phyloP scores from a whole-genome alignment of 2,329 filamentous ascomycete species.

The Rhynchosporium secalis region DNA sequence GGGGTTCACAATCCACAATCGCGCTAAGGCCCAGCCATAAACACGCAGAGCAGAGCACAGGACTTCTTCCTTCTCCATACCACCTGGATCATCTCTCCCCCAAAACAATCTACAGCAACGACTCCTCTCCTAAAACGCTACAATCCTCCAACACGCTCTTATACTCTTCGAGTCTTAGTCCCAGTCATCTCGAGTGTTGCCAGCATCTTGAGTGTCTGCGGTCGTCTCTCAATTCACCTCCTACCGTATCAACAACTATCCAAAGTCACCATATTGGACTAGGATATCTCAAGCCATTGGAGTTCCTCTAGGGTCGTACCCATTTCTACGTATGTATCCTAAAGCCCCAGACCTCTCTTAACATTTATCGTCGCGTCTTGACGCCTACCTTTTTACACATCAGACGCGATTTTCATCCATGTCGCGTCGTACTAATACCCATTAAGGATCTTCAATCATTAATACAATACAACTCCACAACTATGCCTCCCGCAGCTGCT shows the following conservation, averaged over 20 bases:
- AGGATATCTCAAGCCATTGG: conserved; percentile 21
- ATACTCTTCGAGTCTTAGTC: conserved; percentile 17
- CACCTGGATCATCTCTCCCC: conserved; percentile 12
- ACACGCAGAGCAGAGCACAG: conserved; percentile 4
- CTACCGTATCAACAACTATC: conserved; percentile 31
- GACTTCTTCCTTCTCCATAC: conserved; percentile 11
- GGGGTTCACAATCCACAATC: conserved; percentile 17
- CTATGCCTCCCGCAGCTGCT: conserved; percentile 62
- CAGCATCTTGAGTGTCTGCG: conserved; percentile 27
- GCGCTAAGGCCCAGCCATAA: conserved; percentile 14
- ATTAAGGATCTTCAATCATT: conserved; percentile 39
- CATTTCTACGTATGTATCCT: conserved; percentile 33
- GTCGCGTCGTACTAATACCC: conserved; percentile 36
- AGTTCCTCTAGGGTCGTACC: conserved; percentile 17
- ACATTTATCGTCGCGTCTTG: conserved; percentile 31
- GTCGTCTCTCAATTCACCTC: conserved; percentile 14
- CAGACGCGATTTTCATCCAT: conserved; percentile 30
- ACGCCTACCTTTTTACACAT: conserved; percentile 7
- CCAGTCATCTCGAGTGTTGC: conserved; percentile 21
- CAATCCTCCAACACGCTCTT: conserved; percentile 33
- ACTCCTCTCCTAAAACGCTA: conserved; percentile 7
- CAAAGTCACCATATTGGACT: conserved; percentile 17
- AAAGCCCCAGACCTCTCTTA: not conserved
- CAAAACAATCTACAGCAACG: conserved; percentile 17
- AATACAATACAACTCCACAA: conserved; percentile 30